Base-by-base conservation (phyloP, 352 stramenopile genomes). In the Phytophthora nicotianae region DNA sequence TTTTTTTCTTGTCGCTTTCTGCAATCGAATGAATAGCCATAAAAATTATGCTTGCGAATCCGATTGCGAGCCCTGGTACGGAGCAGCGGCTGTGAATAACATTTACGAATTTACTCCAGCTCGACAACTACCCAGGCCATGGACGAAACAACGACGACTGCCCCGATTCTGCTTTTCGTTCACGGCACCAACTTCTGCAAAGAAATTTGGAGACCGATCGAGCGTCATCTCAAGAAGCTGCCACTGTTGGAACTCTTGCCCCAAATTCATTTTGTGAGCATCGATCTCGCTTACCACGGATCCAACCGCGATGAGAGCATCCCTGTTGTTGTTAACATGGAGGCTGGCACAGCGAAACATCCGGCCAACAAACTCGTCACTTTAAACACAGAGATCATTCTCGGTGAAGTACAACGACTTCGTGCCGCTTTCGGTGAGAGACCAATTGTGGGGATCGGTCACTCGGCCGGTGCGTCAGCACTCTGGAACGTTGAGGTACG, bases 131-230 rank as follows among this genome's bases (percentile, higher is more conserved):
- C 32, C 32, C 2, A n/a, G 13, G 10, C n/a, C n/a, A 38, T 38
- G 32, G n/a, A 38, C 1, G n/a, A 9, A 32, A 32, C 41, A 27
- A 27, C 35, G 7, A 38, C 33, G 8, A 17, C 23, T 35, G 5
- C 8, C 21, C 49, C 49, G 13, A 37, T 47, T 20, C 33, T 56
- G 32, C 49, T 56, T 26, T 56, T 56, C 16, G 64, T 53, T 16
- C 74, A 83, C 41, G 74, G 71, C 46, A 66, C 40, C 13, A 67
- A 73, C 5, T 75, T 79, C 48, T 83, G 74, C 61, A 72, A 74
- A 49, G 68, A 80, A 21, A 59, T 68, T 21, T 83, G 71, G 68
- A 43, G 45, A 29, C 71, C 74, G 4, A 67, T 80, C 29, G 68
- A 70, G 19, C 56, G 43, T n/a, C 62, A 62, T n/a, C 35, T 83